These are phyloP conservation scores for Lasiodiplodia gonubiensis DNA, from an alignment of 2,329 filamentous ascomycete species.

Conservation along the genomic window DNA sequence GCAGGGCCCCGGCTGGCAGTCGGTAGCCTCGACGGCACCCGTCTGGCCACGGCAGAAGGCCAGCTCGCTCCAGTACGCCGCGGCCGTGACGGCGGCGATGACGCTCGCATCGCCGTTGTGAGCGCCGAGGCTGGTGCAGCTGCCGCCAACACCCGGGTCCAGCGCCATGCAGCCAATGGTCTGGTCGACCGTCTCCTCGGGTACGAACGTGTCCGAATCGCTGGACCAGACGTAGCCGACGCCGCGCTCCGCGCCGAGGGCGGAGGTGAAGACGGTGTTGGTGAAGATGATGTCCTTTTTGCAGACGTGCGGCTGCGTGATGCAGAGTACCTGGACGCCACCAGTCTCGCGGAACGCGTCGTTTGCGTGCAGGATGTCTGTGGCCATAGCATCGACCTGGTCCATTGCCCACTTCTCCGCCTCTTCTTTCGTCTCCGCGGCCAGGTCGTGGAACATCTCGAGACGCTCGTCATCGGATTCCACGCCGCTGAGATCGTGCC, in stretches of 20 bases:
- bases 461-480: not conserved
- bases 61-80: constrained; percentile 46
- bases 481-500: constrained; percentile 24
- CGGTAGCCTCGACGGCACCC: constrained; percentile 39
- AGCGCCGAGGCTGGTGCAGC: constrained; percentile 42
- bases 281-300: constrained; percentile 51
- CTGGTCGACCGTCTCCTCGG: constrained; percentile 37
- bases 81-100: constrained; percentile 40
- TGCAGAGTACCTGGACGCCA: constrained; percentile 36
- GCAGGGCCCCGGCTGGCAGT: constrained; percentile 48
- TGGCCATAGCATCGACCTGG: not conserved
- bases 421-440: not conserved
- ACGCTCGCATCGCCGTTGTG: constrained; percentile 43
- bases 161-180: constrained; percentile 41
- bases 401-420: not conserved
- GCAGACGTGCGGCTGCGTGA: constrained; percentile 46
- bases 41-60: constrained; percentile 43
- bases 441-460: not conserved
- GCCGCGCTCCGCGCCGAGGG: constrained; percentile 40
- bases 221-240: constrained; percentile 47
- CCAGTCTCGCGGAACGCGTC: constrained; percentile 28
- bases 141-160: constrained; percentile 42
- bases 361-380: constrained; percentile 33
- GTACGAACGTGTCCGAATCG: constrained; percentile 46
- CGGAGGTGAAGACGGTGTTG: constrained; percentile 43